A percentile compares a stretch with the other conserved stretches of the same genome.
Evolutionary conservation across 352 stramenopile genomes (phyloP).

Genomic region (Peronospora farinosa): DNA sequence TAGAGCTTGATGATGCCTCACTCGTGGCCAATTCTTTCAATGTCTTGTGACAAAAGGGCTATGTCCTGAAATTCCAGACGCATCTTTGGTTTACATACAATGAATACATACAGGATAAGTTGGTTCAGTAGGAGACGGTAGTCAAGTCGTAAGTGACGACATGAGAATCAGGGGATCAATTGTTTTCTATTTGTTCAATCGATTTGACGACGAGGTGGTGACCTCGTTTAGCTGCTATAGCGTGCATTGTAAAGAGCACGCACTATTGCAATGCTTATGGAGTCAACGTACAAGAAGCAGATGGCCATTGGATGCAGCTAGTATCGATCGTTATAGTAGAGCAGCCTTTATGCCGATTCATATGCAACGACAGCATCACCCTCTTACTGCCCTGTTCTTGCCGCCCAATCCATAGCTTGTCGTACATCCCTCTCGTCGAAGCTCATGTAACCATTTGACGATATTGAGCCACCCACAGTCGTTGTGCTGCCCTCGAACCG

Average conservation of each 20-base stretch:
- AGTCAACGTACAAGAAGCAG: conserved; percentile 19
- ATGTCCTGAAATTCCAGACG: too few species aligned
- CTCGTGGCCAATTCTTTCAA: too few species aligned
- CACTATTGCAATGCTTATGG: conserved; percentile 17
- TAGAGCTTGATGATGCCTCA: too few species aligned
- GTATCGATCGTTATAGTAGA: conserved; percentile 20
- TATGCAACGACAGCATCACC: conserved; percentile 20
- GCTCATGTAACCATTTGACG: conserved; percentile 14
- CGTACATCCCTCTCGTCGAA: conserved; percentile 18
- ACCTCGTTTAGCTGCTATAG: conserved; percentile 10
- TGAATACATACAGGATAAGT: too few species aligned
- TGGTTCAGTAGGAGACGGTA: too few species aligned
- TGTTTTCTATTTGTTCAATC: conserved; percentile 10
- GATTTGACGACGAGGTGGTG: conserved; percentile 22
- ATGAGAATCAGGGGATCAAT: too few species aligned
- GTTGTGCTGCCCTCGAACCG: conserved; percentile 18
- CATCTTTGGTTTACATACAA: too few species aligned
- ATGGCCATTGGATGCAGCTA: conserved; percentile 18
- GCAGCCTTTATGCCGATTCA: conserved; percentile 16
- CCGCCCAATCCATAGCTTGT: conserved; percentile 29
- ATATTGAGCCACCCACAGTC: conserved; percentile 22
- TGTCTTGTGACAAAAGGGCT: too few species aligned
- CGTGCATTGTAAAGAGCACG: conserved; percentile 15
- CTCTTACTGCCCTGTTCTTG: conserved; percentile 17
- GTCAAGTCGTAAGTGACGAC: too few species aligned